These are phyloP conservation scores for Paxillus rubicundulus DNA, from an alignment of 768 basidiomycete species.

Conservation along the genomic window DNA sequence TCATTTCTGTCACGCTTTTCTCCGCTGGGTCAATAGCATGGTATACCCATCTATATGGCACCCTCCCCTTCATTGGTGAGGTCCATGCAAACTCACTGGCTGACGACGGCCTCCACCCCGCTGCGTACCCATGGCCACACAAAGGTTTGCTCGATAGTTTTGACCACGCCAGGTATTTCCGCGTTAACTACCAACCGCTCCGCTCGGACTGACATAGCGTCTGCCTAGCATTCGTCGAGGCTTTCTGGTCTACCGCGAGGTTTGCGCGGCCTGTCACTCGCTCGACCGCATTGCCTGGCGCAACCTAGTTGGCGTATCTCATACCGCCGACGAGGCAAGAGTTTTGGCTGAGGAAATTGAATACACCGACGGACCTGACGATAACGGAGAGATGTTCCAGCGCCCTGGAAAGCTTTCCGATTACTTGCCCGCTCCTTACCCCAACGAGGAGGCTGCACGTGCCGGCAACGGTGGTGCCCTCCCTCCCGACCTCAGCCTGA, in stretches of 20 bases:
- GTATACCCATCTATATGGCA: constrained; percentile 95
- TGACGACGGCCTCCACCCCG: constrained; percentile 92
- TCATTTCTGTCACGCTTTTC: constrained; percentile 71
- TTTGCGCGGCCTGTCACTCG: constrained; percentile 98
- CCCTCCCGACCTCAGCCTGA: constrained; percentile 95
- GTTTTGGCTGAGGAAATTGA: constrained; percentile 95
- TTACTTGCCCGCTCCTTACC: constrained; percentile 92
- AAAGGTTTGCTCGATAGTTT: constrained; percentile 85
- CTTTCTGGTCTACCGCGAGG: constrained; percentile 97
- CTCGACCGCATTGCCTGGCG: constrained; percentile 99
- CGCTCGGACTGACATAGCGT: constrained; percentile 10
- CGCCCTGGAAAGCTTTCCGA: constrained; percentile 98
- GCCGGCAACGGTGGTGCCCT: constrained; percentile 92
- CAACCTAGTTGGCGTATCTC: constrained; percentile 97
- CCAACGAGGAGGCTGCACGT: constrained; percentile 97
- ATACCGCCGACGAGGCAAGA: constrained; percentile 87
- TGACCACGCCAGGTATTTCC: constrained; percentile 88
- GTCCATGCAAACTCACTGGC: constrained; percentile 90
- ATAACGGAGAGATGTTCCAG: constrained; percentile 97
- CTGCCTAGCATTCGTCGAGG: constrained; percentile 83
- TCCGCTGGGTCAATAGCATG: constrained; percentile 90
- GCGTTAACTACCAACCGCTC: constrained; percentile 10
- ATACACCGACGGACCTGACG: constrained; percentile 94
- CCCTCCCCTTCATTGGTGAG: constrained; percentile 84
- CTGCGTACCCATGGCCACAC: constrained; percentile 88